Percentiles rank a stretch among this genome's conserved stretches.
phyloP scores from a whole-genome alignment of 192 early-diverging fungal genomes.

The Rhizophagus sp. region DNA sequence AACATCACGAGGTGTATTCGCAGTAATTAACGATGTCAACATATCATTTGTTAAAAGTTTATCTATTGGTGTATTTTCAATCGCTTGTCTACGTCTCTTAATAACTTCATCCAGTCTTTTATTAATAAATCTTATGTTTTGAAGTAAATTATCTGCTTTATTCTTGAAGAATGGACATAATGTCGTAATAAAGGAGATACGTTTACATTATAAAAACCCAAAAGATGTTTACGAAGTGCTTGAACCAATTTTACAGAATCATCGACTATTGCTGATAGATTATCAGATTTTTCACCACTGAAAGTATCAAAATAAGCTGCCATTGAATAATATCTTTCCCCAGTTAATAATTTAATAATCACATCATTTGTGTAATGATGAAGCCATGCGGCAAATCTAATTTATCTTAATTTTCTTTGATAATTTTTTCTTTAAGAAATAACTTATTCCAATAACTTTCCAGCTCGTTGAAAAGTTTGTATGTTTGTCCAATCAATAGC shows the following conservation, averaged over 20 bases:
- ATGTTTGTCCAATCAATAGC: not conserved
- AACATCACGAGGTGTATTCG: slow-evolving; percentile 10
- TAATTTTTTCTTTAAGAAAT: not conserved
- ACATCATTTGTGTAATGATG: not conserved
- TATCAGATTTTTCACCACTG: not conserved
- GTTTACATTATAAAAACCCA: not conserved
- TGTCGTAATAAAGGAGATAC: not conserved
- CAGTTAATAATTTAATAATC: not conserved
- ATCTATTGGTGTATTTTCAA: not conserved
- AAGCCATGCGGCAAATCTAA: slow-evolving; percentile 5
- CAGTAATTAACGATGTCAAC: slow-evolving; percentile 10
- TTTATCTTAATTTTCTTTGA: not conserved
- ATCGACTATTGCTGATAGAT: not conserved
- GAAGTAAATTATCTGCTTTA: not conserved
- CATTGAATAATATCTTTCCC: not conserved
- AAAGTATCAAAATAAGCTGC: not conserved
- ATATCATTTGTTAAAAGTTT: slow-evolving; percentile 3
- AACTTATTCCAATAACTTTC: not conserved
- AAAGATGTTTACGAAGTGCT: not conserved
- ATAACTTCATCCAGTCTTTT: not conserved
- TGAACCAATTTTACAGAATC: slow-evolving; percentile 1
- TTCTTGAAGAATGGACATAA: not conserved
- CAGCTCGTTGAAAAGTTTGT: not conserved
- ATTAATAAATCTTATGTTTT: not conserved
- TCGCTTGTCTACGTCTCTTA: slow-evolving; percentile 2